Evolutionary conservation across 495 filamentous ascomycete species (phyloP).

Genomic region (Trichoderma virens): DNA sequence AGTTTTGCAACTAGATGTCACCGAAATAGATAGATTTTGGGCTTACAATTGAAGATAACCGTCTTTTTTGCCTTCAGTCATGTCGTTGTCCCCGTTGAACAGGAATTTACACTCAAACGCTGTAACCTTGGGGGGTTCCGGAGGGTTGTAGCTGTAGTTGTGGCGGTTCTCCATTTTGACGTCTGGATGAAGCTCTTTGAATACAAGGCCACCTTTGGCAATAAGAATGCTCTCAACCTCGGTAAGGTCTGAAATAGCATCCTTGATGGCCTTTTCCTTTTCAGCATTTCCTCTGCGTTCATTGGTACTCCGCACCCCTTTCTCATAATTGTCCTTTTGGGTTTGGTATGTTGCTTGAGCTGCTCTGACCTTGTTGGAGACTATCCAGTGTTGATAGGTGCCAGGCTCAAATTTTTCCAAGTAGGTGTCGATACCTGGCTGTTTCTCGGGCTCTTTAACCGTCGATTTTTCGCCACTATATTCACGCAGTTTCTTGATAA

Average conservation of each 20-base stretch:
- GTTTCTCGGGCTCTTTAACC: slow-evolving; percentile 13
- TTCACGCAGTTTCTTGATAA: slow-evolving; percentile 37
- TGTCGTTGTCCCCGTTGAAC: slow-evolving; percentile 37
- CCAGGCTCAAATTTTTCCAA: slow-evolving; percentile 35
- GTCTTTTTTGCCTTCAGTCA: slow-evolving; percentile 42
- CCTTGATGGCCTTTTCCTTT: slow-evolving; percentile 44
- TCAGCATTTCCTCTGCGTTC: slow-evolving; percentile 31
- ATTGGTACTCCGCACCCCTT: slow-evolving; percentile 19
- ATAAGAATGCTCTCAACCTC: slow-evolving; percentile 45
- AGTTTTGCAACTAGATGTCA: slow-evolving; percentile 17
- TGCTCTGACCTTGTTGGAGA: slow-evolving; percentile 27
- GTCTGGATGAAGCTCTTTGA: slow-evolving; percentile 53
- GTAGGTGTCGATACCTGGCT: slow-evolving; percentile 29
- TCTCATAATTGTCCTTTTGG: slow-evolving; percentile 23
- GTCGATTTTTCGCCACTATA: slow-evolving; percentile 29
- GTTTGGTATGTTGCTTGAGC: slow-evolving; percentile 12
- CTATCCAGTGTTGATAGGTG: slow-evolving; percentile 47
- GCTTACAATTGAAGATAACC: slow-evolving; percentile 50
- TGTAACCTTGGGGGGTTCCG: no score
- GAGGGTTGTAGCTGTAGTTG: no score
- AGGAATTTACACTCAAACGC: slow-evolving; percentile 35
- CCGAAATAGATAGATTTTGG: not conserved
- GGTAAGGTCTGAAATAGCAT: slow-evolving; percentile 42
- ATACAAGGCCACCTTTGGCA: slow-evolving; percentile 54
- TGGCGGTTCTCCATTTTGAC: slow-evolving; percentile 17